A percentile compares a stretch with the other conserved stretches of the same genome.
phyloP scores from a whole-genome alignment of 352 stramenopile genomes.

The Pythium dissimile region DNA sequence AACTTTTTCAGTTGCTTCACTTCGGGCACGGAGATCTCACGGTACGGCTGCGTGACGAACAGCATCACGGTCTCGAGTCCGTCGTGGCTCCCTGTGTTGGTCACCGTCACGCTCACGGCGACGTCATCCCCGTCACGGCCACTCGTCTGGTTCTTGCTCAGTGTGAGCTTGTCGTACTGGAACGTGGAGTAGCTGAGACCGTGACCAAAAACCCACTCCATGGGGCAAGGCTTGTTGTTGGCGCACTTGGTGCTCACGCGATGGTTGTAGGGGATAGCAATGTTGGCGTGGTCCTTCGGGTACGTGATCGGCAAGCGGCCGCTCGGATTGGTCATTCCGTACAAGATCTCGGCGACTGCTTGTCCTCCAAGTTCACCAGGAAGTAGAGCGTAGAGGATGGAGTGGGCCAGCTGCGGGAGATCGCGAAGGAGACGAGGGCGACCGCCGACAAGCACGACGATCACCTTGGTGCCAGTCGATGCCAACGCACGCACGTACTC shows the following conservation, averaged over 20 bases:
- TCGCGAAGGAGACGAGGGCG: constrained; percentile 39
- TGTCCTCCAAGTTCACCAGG: constrained; percentile 49
- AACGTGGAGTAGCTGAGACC: constrained; percentile 77
- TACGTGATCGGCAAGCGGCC: constrained; percentile 61
- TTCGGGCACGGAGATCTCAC: constrained; percentile 63
- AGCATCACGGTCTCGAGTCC: constrained; percentile 34
- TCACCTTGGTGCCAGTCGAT: constrained; percentile 40
- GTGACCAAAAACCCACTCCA: constrained; percentile 76
- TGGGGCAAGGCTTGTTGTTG: constrained; percentile 25
- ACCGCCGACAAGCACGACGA: constrained; percentile 59
- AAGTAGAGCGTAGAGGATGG: constrained; percentile 53
- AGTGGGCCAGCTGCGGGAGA: constrained; percentile 27
- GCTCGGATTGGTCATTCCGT: constrained; percentile 50
- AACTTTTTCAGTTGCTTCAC: constrained; percentile 85
- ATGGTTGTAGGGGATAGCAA: constrained; percentile 41
- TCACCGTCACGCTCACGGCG: constrained; percentile 31
- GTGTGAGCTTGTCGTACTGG: constrained; percentile 35
- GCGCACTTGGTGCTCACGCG: constrained; percentile 24
- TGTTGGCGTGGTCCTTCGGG: constrained; percentile 51
- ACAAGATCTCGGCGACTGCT: constrained; percentile 53
- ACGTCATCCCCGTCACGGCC: constrained; percentile 16
- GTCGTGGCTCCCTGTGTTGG: constrained; percentile 18
- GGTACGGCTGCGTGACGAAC: constrained; percentile 26
- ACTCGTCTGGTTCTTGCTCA: constrained; percentile 30
- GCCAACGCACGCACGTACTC: constrained; percentile 41